These are phyloP conservation scores for Meira nashicola DNA, from an alignment of 1,284 basidiomycete species.

Conservation along the genomic window DNA sequence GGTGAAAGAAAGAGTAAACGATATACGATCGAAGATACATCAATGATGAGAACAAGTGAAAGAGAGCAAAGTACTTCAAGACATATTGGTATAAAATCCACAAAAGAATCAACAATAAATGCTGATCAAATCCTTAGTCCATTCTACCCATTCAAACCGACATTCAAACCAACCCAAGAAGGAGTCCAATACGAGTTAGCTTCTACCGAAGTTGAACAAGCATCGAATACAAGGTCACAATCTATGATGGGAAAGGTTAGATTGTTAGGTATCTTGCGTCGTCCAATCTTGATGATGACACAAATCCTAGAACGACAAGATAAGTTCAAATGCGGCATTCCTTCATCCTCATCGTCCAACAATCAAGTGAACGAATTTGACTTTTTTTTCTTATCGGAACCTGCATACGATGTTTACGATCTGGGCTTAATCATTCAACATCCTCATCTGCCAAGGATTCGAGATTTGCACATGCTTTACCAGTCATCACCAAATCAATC, in stretches of 20 bases:
- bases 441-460: neutral
- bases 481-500: neutral
- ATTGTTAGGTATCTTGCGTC: neutral
- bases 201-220: neutral
- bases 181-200: neutral
- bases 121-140: neutral
- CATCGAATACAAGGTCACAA: neutral
- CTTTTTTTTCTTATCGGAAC: too few species aligned
- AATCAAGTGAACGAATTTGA: neutral
- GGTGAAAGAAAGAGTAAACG: slow-evolving; percentile 28
- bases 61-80: too few species aligned
- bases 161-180: neutral
- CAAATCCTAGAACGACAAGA: neutral
- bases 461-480: neutral
- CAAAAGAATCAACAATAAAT: too few species aligned
- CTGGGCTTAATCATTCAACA: neutral
- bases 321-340: neutral
- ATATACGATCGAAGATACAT: neutral
- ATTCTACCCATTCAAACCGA: neutral
- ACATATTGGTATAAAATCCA: too few species aligned
- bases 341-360: too few species aligned
- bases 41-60: too few species aligned
- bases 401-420: neutral
- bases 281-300: neutral
- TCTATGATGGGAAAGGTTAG: neutral